Evolutionary conservation across 257 asterid species (phyloP), one percentile per base, ranked within the genome.

Genomic region (Salvia miltiorrhiza): DNA sequence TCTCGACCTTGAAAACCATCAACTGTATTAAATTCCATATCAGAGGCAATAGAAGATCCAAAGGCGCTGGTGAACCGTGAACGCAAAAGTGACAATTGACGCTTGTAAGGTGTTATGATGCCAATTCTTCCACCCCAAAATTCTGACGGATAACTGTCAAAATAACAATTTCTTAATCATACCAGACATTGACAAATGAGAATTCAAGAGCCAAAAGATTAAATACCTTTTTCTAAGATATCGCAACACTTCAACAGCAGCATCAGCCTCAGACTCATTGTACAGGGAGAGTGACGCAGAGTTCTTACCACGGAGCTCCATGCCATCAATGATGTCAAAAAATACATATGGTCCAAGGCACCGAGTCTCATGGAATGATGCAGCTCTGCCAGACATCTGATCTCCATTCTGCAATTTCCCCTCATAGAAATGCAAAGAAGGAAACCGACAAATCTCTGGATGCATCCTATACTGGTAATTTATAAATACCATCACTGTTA

Each of bases 1-100:
- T 93, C 99, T 64, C 99, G 88, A 23, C 99, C 99, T 86, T 93
- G 99, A 79, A 93, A 93, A 74, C 99, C 99, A 78, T 93, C 97
- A 43, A 93, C 94, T 10, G 99, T 93, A 76, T 93, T 93, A 55
- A 93, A 93, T 75, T 93, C 99, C 77, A 93, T 90, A 53, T 88
- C 96, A 37, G 92, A 81, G n/a, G 85, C 49, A 69, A 88, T 63
- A 50, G 96, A 79, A 78, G 96, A 76, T 71, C 99, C 99, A 81
- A 93, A 89, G 72, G 94, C 97, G 79, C 79, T 70, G 67, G 94
- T 84, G 77, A 90, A 87, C 57, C 93, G 87, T 17, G 97, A 83
- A 26, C 92, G 94, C 71, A 93, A 71, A 32, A 90, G 86, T 64
- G 95, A 88, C 60, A 88, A 84, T 68, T 93, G 99, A 72, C 85